Evolutionary conservation across 305 asterid species (phyloP).

Genomic region (Striga hermonthica): DNA sequence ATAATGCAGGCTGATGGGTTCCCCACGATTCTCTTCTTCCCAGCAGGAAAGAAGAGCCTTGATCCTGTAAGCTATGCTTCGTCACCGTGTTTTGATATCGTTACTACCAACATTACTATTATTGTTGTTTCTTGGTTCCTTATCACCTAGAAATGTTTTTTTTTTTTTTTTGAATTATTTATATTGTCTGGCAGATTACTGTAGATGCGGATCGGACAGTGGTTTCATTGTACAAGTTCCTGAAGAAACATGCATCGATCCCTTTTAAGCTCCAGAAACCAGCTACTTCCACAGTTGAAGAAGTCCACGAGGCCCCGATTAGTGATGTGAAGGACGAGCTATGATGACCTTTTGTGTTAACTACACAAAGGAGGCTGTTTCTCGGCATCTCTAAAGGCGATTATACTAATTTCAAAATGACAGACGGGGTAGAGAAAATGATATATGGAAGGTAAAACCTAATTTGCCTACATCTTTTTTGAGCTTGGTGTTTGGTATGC

Average conservation of each 20-base stretch:
- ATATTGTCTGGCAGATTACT: constrained; percentile 45
- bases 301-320: constrained; percentile 32
- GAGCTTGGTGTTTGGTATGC: constrained; percentile 10
- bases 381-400: background rate
- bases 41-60: constrained; percentile 70
- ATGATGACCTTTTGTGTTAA: constrained; percentile 37
- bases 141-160: constrained; percentile 3
- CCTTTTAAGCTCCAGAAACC: constrained; percentile 80
- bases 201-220: constrained; percentile 79
- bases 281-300: constrained; percentile 37
- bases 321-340: constrained; percentile 67
- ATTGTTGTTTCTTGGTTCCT: background rate
- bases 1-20: constrained; percentile 74
- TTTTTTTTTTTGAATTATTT: too few relatives aligned
- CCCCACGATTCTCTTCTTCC: constrained; percentile 87
- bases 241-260: constrained; percentile 75
- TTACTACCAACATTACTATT: background rate
- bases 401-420: background rate
- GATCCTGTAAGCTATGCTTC: constrained; percentile 67
- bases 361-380: background rate
- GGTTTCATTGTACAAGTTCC: constrained; percentile 70
- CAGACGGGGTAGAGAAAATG: constrained; percentile 8
- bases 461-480: constrained; percentile 25
- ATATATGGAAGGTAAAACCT: constrained; percentile 15
- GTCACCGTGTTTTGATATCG: background rate